A percentile compares a stretch with the other conserved stretches of the same genome.
Conservation (phyloP, 2,329 filamentous ascomycete species). For the Ophiostoma himal-ulmi region DNA sequence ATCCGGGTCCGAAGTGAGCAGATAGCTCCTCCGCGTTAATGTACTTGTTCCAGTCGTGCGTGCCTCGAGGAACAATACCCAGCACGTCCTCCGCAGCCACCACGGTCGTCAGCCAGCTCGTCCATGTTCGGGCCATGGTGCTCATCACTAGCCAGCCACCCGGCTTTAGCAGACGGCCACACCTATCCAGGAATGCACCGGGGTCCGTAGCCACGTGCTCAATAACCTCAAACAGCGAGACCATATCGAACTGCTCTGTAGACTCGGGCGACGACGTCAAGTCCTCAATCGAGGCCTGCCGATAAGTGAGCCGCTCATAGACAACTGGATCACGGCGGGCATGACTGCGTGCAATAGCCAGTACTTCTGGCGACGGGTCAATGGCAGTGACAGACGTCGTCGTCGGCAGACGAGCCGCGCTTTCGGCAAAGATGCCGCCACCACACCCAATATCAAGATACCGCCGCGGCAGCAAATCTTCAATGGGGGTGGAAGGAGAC, state of each 20-base stretch:
- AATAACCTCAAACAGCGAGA: conserved; percentile 88
- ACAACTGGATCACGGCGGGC: conserved; percentile 64
- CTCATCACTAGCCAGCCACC: conserved; percentile 90
- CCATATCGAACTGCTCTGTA: conserved; percentile 58
- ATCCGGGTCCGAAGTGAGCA: conserved; percentile 41
- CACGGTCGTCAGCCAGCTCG: conserved; percentile 88
- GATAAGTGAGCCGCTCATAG: conserved; percentile 59
- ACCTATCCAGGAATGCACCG: conserved; percentile 63
- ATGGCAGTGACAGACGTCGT: conserved; percentile 66
- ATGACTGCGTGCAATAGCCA: conserved; percentile 70
- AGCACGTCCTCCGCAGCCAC: conserved; percentile 83
- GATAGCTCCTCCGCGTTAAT: conserved; percentile 77
- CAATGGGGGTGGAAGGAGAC: not conserved
- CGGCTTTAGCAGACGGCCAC: conserved; percentile 71
- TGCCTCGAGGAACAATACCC: conserved; percentile 82
- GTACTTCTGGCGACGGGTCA: conserved; percentile 68
- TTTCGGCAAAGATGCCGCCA: conserved; percentile 93
- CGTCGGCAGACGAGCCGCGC: conserved; percentile 61
- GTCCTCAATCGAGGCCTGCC: conserved; percentile 70
- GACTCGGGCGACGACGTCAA: conserved; percentile 34
- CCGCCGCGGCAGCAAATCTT: conserved; percentile 40
- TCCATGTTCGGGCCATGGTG: conserved; percentile 86
- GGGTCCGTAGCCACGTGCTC: conserved; percentile 76
- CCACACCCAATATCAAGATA: conserved; percentile 95
- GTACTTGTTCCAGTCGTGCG: conserved; percentile 96